Evolutionary conservation across 495 filamentous ascomycete species (phyloP).

Genomic region (Penicillium paxilli): DNA sequence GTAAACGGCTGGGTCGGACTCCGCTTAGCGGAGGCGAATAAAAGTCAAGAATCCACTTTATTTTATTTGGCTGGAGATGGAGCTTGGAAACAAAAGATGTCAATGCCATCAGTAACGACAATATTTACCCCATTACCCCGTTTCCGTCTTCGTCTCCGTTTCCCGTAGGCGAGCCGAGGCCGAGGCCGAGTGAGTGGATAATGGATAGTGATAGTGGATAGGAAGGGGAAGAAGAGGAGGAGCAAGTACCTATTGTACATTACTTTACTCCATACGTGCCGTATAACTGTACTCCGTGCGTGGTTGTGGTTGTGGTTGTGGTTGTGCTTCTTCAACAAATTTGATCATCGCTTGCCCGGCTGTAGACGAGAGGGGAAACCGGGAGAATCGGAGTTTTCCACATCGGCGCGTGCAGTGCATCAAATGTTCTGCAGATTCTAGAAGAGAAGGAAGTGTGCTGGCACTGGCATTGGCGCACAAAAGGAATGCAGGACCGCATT

Average conservation of each 20-base stretch:
- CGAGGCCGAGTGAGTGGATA: too few relatives aligned
- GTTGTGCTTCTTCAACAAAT: too few relatives aligned
- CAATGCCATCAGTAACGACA: too few relatives aligned
- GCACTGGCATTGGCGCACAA: neutral
- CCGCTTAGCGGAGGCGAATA: constrained; percentile 14
- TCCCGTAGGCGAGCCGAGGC: too few relatives aligned
- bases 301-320: too few relatives aligned
- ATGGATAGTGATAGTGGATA: too few relatives aligned
- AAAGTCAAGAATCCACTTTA: constrained; percentile 12
- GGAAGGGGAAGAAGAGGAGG: neutral
- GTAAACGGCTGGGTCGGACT: constrained; percentile 17
- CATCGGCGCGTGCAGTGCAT: neutral
- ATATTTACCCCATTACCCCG: too few relatives aligned
- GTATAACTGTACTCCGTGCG: too few relatives aligned
- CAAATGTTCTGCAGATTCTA: neutral
- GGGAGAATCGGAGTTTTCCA: neutral
- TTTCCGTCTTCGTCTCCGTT: too few relatives aligned
- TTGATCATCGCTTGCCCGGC: too few relatives aligned
- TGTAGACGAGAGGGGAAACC: neutral
- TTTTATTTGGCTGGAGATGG: neutral
- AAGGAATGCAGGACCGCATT: neutral
- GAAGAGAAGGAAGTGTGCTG: neutral
- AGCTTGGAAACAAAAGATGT: neutral
- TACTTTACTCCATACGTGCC: too few relatives aligned
- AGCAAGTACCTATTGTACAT: neutral